Conservation (phyloP, 768 basidiomycete species). For the Panus rudis region DNA sequence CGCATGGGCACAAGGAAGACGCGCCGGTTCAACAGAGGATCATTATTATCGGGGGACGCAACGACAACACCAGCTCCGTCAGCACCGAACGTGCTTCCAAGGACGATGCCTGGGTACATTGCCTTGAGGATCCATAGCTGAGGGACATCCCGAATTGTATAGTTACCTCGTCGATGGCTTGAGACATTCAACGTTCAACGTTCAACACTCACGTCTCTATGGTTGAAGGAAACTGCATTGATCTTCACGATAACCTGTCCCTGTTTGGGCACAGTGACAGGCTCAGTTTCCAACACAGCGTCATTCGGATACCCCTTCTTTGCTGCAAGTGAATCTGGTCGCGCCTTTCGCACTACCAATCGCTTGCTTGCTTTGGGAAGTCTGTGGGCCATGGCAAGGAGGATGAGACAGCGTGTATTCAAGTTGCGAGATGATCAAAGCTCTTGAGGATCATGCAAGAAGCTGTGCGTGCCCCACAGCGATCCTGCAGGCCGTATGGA, state of each 20-base stretch:
- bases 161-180: background rate
- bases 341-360: conserved; percentile 40
- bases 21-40: conserved; percentile 51
- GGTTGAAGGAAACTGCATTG: conserved; percentile 69
- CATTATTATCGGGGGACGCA: conserved; percentile 41
- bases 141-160: too few relatives aligned
- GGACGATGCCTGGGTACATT: conserved; percentile 54
- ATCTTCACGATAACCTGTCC: conserved; percentile 65
- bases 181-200: background rate
- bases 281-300: conserved; percentile 41
- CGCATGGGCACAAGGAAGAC: conserved; percentile 73
- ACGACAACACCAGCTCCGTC: conserved; percentile 76
- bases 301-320: conserved; percentile 29
- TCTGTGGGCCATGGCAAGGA: background rate
- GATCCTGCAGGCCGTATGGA: too few relatives aligned
- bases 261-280: conserved; percentile 30
- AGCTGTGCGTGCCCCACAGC: background rate
- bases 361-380: conserved; percentile 38
- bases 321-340: conserved; percentile 9
- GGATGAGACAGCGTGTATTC: background rate
- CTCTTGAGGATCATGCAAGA: background rate
- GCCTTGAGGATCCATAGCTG: conserved; percentile 74
- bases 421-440: background rate
- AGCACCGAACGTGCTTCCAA: conserved; percentile 57
- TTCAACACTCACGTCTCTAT: conserved; percentile 48